Base-by-base conservation (phyloP, 1,139 yeast species). In the Saccharomyces hybrid region DNA sequence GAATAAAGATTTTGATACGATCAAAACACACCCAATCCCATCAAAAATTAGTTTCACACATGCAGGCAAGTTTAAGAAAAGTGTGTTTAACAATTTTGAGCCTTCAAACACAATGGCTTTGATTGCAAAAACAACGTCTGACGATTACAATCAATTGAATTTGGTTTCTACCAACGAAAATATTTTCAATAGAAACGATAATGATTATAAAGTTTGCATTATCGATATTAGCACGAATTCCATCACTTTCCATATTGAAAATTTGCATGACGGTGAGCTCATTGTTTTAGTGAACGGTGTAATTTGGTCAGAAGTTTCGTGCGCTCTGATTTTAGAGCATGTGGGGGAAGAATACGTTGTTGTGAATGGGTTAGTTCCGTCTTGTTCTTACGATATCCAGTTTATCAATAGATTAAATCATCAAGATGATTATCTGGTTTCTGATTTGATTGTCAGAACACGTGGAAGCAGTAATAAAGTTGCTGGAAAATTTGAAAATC, bases 351-450 rank as follows among this genome's bases (percentile, higher is more conserved):
- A 69, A 42, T 71, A 73, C 56, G 75, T 79, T 46, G 74, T 82
- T 7, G 79, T 85, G 44, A 81, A 80, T 65, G 89, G 89, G 0
- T 72, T 86, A 51, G 82, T 88, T 11, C 87, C 90, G 0, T 70
- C 81, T 29, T 81, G 82, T 48, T 88, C 85, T 58, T 86, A 84
- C 62, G 88, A 83, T 61, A 78, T 86, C 52, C 87, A 83, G 56
- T 73, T 84, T 54, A 72, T 80, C 51, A 63, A 70, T 52, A 72
- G 77, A 51, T 71, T 76, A 24, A 71, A 71, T 50, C 70, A 71
- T 34, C 71, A 70, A 47, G 74, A 72, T 53, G 72, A 73, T 51
- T 72, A 71, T 51, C 62, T 76, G 47, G 67, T 78, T 51, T 75
- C 78, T 2, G 76, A 76, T 53, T 64, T 75, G 28, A 75, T 78